Evolutionary conservation across 1,284 basidiomycete genomes (phyloP).

Genomic region (Abortiporus biennis): DNA sequence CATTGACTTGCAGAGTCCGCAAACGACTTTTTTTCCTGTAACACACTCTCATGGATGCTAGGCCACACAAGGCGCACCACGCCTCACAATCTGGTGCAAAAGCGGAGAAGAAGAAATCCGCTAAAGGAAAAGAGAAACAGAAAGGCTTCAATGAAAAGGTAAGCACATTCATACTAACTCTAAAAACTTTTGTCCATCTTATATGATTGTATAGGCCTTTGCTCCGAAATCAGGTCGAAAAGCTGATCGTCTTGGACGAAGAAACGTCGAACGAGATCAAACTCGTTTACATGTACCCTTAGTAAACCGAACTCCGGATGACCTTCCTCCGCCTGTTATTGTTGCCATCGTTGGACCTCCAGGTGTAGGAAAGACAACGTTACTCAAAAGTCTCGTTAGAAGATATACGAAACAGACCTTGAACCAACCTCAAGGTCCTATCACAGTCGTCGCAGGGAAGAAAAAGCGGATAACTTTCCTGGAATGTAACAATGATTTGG

Average conservation of each 20-base stretch:
- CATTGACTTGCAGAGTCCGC: too few relatives aligned
- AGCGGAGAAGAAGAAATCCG: conserved; percentile 65
- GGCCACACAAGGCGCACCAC: conserved; percentile 73
- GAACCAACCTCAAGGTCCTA: conserved; percentile 86
- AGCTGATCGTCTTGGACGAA: conserved; percentile 84
- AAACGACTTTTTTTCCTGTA: too few relatives aligned
- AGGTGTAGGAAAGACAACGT: conserved; percentile 94
- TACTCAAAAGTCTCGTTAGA: conserved; percentile 88
- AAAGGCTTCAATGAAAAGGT: conserved; percentile 91
- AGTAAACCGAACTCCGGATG: conserved; percentile 90
- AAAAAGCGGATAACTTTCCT: conserved; percentile 90
- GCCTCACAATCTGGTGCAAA: conserved; percentile 69
- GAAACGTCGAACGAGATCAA: conserved; percentile 93
- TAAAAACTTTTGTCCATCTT: not conserved
- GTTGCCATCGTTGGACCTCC: conserved; percentile 97
- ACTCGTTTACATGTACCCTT: conserved; percentile 94
- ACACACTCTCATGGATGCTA: conserved; percentile 71
- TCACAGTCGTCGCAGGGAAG: conserved; percentile 95
- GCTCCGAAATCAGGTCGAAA: conserved; percentile 86
- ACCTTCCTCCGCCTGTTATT: conserved; percentile 90
- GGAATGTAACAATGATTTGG: conserved; percentile 97
- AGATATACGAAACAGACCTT: conserved; percentile 95
- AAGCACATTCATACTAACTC: conserved; percentile 13
- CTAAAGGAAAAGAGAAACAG: conserved; percentile 60
- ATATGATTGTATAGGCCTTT: conserved; percentile 64